phyloP scores from a whole-genome alignment of 2,329 filamentous ascomycete genomes.

The Fusarium brevicatenulatum region DNA sequence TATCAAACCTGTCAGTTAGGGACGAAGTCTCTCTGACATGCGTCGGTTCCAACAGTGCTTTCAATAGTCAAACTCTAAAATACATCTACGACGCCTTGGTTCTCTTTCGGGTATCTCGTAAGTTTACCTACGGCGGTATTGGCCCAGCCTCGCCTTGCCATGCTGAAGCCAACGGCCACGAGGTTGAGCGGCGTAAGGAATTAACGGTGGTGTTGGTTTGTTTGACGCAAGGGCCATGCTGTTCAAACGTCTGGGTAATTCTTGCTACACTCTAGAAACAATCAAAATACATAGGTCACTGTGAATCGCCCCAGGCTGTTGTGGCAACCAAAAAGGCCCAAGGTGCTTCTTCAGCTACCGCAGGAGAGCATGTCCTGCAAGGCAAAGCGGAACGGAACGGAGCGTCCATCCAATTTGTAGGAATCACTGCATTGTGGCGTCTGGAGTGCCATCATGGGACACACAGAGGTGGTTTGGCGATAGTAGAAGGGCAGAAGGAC shows the following conservation, averaged over 20 bases:
- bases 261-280: background rate
- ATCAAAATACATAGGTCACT: background rate
- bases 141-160: background rate
- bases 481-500: background rate
- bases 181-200: background rate
- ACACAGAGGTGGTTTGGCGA: background rate
- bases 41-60: background rate
- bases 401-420: background rate
- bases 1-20: constrained; percentile 31
- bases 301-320: background rate
- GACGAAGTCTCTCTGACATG: constrained; percentile 4
- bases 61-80: constrained; percentile 24
- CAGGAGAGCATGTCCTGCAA: background rate
- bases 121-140: background rate
- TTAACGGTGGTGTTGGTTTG: background rate
- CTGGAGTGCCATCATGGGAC: background rate
- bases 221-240: background rate
- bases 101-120: constrained; percentile 4
- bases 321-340: background rate
- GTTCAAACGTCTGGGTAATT: background rate
- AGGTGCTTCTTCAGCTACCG: background rate
- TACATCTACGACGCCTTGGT: constrained; percentile 1
- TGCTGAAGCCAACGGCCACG: constrained; percentile 4
- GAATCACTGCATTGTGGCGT: constrained; percentile 3
- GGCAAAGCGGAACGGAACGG: constrained; percentile 6